These are phyloP conservation scores for Microdochium paspali DNA, from an alignment of 2,329 filamentous ascomycete genomes.

Conservation along the genomic window DNA sequence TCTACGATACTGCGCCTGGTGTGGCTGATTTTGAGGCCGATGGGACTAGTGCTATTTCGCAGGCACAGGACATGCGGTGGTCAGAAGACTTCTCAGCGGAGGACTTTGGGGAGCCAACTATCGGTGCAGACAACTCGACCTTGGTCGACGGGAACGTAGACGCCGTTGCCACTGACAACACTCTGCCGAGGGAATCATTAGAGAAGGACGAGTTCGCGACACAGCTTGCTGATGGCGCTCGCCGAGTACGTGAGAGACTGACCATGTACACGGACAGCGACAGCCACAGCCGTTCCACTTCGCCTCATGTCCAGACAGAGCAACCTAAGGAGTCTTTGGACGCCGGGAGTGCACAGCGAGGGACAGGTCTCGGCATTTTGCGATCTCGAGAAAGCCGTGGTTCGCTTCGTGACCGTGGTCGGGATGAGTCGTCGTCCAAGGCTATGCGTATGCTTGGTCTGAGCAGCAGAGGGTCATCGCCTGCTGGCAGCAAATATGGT, in stretches of 20 bases:
- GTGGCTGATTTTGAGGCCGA: neutral
- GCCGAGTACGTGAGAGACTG: constrained; percentile 63
- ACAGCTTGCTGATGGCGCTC: constrained; percentile 61
- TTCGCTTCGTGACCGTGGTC: constrained; percentile 43
- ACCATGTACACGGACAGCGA: constrained; percentile 61
- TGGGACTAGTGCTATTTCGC: neutral
- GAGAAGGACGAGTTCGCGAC: constrained; percentile 59
- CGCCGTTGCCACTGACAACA: neutral
- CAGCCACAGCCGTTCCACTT: constrained; percentile 39
- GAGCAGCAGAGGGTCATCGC: constrained; percentile 29
- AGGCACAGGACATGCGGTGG: neutral
- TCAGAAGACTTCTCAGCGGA: neutral
- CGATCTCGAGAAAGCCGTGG: constrained; percentile 59
- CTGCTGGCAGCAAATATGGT: constrained; percentile 25
- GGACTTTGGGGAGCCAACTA: neutral
- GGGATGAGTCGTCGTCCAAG: constrained; percentile 37
- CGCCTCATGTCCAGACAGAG: constrained; percentile 26
- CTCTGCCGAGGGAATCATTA: neutral
- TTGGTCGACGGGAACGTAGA: neutral
- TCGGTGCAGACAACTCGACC: neutral
- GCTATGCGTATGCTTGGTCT: constrained; percentile 54
- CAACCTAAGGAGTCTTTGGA: constrained; percentile 19
- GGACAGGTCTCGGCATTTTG: constrained; percentile 54
- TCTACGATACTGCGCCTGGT: constrained; percentile 47
- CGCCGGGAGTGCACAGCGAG: constrained; percentile 21